phyloP scores from a whole-genome alignment of 2,329 filamentous ascomycete genomes.

The Colletotrichum chrysophilum region DNA sequence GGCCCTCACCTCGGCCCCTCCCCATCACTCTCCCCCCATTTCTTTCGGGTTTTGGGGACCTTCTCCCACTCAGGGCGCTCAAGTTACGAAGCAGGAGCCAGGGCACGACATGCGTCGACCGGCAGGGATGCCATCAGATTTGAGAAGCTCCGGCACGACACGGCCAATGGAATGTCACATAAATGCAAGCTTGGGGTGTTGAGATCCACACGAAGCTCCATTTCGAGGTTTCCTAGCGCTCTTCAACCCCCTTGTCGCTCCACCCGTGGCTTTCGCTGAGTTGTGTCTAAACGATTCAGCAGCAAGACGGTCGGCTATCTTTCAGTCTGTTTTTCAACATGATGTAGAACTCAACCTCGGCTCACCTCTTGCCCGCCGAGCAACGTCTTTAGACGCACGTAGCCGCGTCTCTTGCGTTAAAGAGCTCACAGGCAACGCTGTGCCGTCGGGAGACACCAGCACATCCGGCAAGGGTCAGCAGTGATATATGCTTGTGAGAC shows the following conservation, averaged over 20 bases:
- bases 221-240: constrained; percentile 1
- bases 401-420: background rate
- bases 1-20: constrained; percentile 16
- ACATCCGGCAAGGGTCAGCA: background rate
- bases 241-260: background rate
- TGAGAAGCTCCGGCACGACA: constrained; percentile 7
- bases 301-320: background rate
- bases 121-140: background rate
- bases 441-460: background rate
- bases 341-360: background rate
- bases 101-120: constrained; percentile 12
- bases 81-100: constrained; percentile 19
- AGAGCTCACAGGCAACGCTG: background rate
- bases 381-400: background rate
- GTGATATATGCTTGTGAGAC: background rate
- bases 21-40: background rate
- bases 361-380: background rate
- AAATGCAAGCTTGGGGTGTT: constrained; percentile 16
- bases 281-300: background rate
- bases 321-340: background rate
- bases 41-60: background rate
- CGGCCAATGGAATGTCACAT: constrained; percentile 1
- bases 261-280: background rate
- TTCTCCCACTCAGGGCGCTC: constrained; percentile 12
- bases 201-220: constrained; percentile 18